Evolutionary conservation across 164 flowering plant species (phyloP), one percentile per base, ranked within the genome.

Genomic region (Magnolia sinica): DNA sequence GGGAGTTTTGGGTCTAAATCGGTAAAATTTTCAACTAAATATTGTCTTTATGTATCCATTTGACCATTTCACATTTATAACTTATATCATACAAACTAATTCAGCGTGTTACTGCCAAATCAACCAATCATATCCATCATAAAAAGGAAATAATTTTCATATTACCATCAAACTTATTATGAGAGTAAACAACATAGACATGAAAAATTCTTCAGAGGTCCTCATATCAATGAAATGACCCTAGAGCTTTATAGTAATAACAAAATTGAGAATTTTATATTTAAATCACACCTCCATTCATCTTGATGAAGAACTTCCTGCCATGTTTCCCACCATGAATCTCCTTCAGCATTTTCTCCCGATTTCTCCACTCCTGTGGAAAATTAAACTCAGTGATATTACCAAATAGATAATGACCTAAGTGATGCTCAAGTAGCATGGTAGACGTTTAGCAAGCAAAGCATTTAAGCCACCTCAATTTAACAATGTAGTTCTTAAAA

Each of bases 271-370:
- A 29, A 52, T 45, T 51, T 72, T 52, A 8, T 19, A 68, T 72
- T 45, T 73, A 71, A 18, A 73, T 55, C 37, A 29, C 24, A 95
- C 99, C 99, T 95, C 98, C 97, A 92, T 84, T 93, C 96, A 83
- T 95, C 99, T 86, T 93, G 99, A 83, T 92, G 90, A 82, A 93
- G 92, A 85, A 87, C 89, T 81, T 95, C 99, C 85, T 93, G 88
- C 98, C 98, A 95, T 80, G 98, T 95, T 86, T 95, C 98, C 98
- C 98, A 95, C 98, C 98, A 95, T 66, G 98, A 88, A 84, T 95
- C 98, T 71, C 98, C 98, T 85, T 90, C 95, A 73, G 91, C 93
- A 90, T 95, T 95, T 79, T 82, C 88, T 77, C 98, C 98, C 72
- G 98, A 95, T 85, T 95, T 95, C 81, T 93, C 98, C 52, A 93